These are phyloP conservation scores for Phytophthora melonis DNA, from an alignment of 352 stramenopile genomes.

Conservation along the genomic window DNA sequence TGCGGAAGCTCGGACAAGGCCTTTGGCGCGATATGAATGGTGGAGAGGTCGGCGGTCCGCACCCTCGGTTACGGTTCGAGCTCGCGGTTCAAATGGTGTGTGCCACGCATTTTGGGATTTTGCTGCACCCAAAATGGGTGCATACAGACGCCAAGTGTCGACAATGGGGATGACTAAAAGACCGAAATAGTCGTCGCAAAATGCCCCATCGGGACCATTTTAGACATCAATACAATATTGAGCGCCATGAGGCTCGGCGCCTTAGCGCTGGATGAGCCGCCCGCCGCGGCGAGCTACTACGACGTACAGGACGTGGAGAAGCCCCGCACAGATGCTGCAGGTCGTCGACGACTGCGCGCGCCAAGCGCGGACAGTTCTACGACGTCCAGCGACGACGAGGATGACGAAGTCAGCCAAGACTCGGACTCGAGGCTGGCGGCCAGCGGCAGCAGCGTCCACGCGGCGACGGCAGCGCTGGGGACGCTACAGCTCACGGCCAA, in stretches of 20 bases:
- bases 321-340: not conserved
- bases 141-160: conserved; percentile 1
- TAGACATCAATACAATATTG: conserved; percentile 1
- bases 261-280: conserved; percentile 30
- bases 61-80: conserved; percentile 30
- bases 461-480: conserved; percentile 24
- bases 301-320: conserved; percentile 13
- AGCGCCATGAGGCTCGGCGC: conserved; percentile 64
- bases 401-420: conserved; percentile 4
- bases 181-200: not conserved
- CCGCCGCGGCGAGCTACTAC: not conserved
- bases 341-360: conserved; percentile 47
- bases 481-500: conserved; percentile 38
- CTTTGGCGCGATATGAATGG: conserved; percentile 57
- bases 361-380: conserved; percentile 57
- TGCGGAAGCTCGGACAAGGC: not conserved
- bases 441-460: conserved; percentile 20
- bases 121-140: not conserved
- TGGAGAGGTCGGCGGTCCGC: conserved; percentile 47
- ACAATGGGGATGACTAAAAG: not conserved
- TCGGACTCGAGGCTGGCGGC: conserved; percentile 18
- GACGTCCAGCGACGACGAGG: conserved; percentile 58
- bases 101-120: conserved; percentile 20
- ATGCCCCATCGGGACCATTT: not conserved
- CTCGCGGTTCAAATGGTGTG: conserved; percentile 37